Base-by-base conservation (phyloP, 2,329 filamentous ascomycete species). In the Cladophialophora chaetospira region DNA sequence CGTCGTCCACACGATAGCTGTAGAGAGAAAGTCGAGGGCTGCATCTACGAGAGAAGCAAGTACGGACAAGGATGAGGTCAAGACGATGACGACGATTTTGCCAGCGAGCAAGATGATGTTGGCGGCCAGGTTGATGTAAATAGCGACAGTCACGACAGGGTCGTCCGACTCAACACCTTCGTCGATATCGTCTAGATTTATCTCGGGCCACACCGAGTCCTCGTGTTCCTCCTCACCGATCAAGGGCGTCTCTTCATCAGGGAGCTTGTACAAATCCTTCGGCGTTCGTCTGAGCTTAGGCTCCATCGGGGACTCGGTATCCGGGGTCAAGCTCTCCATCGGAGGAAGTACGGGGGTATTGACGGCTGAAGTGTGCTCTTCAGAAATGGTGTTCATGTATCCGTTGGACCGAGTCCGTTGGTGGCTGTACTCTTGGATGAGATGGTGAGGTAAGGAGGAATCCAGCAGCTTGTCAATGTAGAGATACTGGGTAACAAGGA, bases 381-480 rank as follows among this genome's bases (percentile, higher is more conserved):
- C 90, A n/a, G 79, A 75, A 64, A 94, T 94, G 9, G 89, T 91
- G 28, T 83, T 79, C 1, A 90, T 88, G 5, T 58, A 46, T 61
- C 83, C 79, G 21, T 79, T 81, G 17, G 78, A 77, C 40, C 48
- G 46, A 17, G 78, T 77, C 40, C 46, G 46, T 47, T 85, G 77
- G 62, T 87, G 78, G 62, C 86, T 86, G 72, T 96, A 97, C 72
- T 97, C 92, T 69, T 95, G 92, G 56, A 97, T 85, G 42, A 97
- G 79, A 66, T 93, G 87, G 69, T 96, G 92, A 1, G 92, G 92
- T n/a, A 96, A 83, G 26, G 90, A 92, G 6, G 91, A 96, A 73
- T 96, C 91, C 60, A 97, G 81, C 55, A 97, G 79, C 50, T 88
- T 84, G 73, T 97, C 93, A 66, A 97, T 96, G 71, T 95, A 97